Evolutionary conservation across 371 early-diverging fungal genomes (phyloP).

Genomic region (Mortierella sp.): DNA sequence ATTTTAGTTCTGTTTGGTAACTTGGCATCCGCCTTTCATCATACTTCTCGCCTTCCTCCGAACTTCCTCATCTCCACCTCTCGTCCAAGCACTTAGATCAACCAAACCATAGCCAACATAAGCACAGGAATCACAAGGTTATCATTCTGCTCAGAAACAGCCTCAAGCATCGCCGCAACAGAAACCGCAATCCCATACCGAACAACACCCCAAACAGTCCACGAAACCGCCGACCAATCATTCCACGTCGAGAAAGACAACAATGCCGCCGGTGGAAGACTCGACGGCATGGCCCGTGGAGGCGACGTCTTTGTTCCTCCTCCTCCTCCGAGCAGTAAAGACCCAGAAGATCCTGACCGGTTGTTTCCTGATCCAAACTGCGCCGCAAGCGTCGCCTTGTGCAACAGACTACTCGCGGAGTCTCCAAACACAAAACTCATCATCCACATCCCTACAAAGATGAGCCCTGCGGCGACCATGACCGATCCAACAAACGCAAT

Average conservation of each 20-base stretch:
- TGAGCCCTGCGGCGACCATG: constrained; percentile 61
- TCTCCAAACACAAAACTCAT: constrained; percentile 56
- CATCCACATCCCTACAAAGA: constrained; percentile 57
- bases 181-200: constrained; percentile 54
- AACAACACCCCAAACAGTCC: constrained; percentile 56
- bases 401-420: background rate
- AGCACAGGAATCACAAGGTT: constrained; percentile 82
- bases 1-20: background rate
- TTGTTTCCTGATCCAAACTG: background rate
- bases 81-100: constrained; percentile 19
- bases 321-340: background rate
- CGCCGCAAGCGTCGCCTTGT: background rate
- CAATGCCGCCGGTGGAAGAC: constrained; percentile 33
- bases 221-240: constrained; percentile 49
- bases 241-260: constrained; percentile 42
- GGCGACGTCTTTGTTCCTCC: constrained; percentile 1
- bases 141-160: constrained; percentile 81
- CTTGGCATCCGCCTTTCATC: background rate
- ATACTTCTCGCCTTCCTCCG: no score
- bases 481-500: constrained; percentile 80
- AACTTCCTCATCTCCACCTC: background rate
- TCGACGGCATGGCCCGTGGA: constrained; percentile 5
- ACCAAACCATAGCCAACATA: constrained; percentile 69
- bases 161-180: constrained; percentile 64
- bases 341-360: background rate